A percentile compares a stretch with the other conserved stretches of the same genome.
Conservation (phyloP, 2,329 filamentous ascomycete species). For the Ophiosphaerella herpotricha region DNA sequence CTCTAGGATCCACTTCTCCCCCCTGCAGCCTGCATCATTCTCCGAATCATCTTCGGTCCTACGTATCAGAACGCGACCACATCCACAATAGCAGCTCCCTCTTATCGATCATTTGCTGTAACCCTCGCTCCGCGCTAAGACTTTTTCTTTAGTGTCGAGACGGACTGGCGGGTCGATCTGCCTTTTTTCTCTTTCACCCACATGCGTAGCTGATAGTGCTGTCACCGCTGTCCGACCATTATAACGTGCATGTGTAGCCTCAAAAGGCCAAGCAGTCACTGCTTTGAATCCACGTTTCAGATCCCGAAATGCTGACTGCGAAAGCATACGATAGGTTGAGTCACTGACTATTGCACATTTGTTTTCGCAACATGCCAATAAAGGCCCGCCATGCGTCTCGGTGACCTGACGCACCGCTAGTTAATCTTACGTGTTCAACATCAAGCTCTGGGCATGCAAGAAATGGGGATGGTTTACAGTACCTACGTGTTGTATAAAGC, state of each 20-base stretch:
- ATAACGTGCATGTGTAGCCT: not conserved
- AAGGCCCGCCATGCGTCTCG: not conserved
- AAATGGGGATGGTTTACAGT: not conserved
- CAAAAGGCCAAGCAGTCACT: not conserved
- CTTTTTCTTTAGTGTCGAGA: not conserved
- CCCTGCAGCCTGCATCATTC: no score
- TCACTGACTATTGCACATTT: not conserved
- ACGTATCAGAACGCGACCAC: not conserved
- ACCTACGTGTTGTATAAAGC: not conserved
- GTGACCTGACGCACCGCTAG: not conserved
- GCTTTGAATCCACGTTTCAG: not conserved
- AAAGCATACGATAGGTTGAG: constrained; percentile 1
- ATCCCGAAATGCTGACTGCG: not conserved
- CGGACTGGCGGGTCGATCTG: no score
- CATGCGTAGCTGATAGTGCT: no score
- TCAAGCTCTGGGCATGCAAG: not conserved
- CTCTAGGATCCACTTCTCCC: no score
- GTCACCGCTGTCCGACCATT: no score
- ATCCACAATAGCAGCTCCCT: not conserved
- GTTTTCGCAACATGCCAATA: constrained; percentile 2
- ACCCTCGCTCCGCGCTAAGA: not conserved
- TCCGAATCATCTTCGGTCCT: no score
- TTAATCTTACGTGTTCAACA: no score
- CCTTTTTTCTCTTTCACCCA: no score
- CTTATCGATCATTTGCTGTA: not conserved